Conservation (phyloP, 225 moss, liverwort and hornwort genomes). For the Thuidium tamariscinum region DNA sequence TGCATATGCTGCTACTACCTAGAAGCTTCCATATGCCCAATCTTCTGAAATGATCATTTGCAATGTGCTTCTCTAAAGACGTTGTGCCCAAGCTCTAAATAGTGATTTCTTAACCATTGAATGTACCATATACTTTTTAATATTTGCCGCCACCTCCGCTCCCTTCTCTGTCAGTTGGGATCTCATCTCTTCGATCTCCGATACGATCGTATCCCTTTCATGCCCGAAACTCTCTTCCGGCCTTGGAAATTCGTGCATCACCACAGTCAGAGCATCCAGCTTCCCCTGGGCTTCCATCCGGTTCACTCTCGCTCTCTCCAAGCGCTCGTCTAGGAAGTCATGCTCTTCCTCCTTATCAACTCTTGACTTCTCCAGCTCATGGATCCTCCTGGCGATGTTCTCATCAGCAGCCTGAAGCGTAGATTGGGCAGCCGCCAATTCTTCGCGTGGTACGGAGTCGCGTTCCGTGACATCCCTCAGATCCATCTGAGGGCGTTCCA, state of each 20-base stretch:
- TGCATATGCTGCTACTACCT: too few species aligned
- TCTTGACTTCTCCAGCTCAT: constrained; percentile 7
- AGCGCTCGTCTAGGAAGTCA: not conserved
- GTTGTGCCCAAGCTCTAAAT: too few species aligned
- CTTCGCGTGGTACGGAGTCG: not conserved
- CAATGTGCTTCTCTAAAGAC: too few species aligned
- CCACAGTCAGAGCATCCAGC: constrained; percentile 31
- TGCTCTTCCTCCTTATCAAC: constrained; percentile 18
- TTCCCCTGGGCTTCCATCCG: constrained; percentile 25
- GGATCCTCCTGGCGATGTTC: constrained; percentile 14
- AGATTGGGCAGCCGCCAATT: not conserved
- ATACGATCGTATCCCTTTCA: constrained; percentile 5
- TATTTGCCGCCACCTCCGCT: not conserved
- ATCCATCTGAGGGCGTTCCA: constrained; percentile 7
- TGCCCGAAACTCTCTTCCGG: constrained; percentile 23
- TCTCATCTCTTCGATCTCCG: constrained; percentile 8
- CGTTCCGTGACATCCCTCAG: not conserved
- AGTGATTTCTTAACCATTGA: too few species aligned
- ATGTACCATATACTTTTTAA: too few species aligned
- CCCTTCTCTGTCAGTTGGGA: constrained; percentile 8
- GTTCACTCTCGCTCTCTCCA: constrained; percentile 10
- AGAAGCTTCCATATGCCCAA: too few species aligned
- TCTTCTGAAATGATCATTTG: too few species aligned
- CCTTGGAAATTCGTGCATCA: constrained; percentile 27
- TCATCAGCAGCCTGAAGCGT: constrained; percentile 12